Percentiles rank a stretch among this genome's conserved stretches.
Conservation (phyloP, 768 basidiomycete species). For the Suillus decipiens region DNA sequence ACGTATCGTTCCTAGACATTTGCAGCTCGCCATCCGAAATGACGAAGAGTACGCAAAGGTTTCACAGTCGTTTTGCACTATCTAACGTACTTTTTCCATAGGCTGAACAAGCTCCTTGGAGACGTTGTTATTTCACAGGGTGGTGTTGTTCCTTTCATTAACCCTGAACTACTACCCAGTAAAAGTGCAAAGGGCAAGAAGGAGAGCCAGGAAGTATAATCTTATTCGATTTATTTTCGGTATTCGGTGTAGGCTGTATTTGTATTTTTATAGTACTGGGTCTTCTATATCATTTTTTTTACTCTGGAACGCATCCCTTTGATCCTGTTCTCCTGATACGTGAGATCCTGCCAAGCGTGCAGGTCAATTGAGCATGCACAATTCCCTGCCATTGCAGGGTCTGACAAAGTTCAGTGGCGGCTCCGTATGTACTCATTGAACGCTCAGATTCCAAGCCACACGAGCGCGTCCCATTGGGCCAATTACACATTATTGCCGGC, state of each 20-base stretch:
- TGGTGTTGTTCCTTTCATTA: slow-evolving; percentile 57
- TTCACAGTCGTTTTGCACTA: background rate
- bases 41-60: slow-evolving; percentile 46
- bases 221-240: slow-evolving; percentile 17
- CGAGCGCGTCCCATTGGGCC: too few species aligned
- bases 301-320: background rate
- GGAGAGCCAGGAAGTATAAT: slow-evolving; percentile 47
- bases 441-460: too few species aligned
- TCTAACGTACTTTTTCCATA: slow-evolving; percentile 8
- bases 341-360: background rate
- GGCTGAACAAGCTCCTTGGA: slow-evolving; percentile 42
- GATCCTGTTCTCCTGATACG: background rate
- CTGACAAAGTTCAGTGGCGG: too few species aligned
- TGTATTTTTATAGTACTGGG: slow-evolving; percentile 34
- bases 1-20: slow-evolving; percentile 65
- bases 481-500: too few species aligned
- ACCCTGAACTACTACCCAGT: slow-evolving; percentile 51
- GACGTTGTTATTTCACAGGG: slow-evolving; percentile 64
- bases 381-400: too few species aligned
- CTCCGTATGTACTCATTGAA: too few species aligned
- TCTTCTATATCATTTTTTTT: slow-evolving; percentile 23
- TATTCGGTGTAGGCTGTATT: slow-evolving; percentile 28
- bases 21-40: slow-evolving; percentile 66
- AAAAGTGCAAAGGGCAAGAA: slow-evolving; percentile 58
- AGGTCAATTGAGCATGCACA: too few species aligned